Conservation (phyloP, 345 rosid species). For the Linum trigynum region DNA sequence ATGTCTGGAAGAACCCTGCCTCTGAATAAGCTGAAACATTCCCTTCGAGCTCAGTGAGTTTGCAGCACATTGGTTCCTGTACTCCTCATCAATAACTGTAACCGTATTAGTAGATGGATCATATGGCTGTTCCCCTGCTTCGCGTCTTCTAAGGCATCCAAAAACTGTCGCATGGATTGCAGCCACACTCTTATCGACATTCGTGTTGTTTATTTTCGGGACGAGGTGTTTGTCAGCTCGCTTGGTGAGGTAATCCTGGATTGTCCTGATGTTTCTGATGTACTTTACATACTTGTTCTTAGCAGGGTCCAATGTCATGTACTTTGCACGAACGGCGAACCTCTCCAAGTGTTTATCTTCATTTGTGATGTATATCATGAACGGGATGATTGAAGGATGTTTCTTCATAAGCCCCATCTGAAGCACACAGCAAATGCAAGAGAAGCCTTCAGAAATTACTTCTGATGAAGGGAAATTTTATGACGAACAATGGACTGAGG, state of each 20-base stretch:
- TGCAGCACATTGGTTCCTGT: conserved; percentile 85
- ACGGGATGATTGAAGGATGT: conserved; percentile 94
- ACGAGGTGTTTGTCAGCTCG: conserved; percentile 97
- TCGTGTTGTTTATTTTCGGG: conserved; percentile 93
- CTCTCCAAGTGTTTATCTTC: conserved; percentile 98
- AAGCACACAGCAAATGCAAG: conserved; percentile 4
- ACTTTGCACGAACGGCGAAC: conserved; percentile 98
- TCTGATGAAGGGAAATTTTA: too few species aligned
- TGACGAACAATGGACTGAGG: not conserved
- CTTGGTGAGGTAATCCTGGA: conserved; percentile 86
- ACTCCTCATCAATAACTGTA: conserved; percentile 73
- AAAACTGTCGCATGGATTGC: conserved; percentile 95
- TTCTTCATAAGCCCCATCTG: conserved; percentile 99
- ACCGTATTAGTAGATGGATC: conserved; percentile 76
- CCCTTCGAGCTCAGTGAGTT: conserved; percentile 92
- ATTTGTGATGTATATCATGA: conserved; percentile 88
- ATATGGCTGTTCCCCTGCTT: conserved; percentile 76
- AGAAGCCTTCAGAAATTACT: not conserved
- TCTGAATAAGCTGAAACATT: conserved; percentile 92
- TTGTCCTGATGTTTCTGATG: conserved; percentile 84
- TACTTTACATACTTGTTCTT: conserved; percentile 95
- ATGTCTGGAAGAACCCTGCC: conserved; percentile 91
- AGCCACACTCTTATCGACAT: conserved; percentile 94
- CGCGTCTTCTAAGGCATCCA: conserved; percentile 81
- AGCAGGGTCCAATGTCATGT: conserved; percentile 95